These are phyloP conservation scores for Aspergillus affinis DNA, from an alignment of 495 filamentous ascomycete species.

Conservation along the genomic window DNA sequence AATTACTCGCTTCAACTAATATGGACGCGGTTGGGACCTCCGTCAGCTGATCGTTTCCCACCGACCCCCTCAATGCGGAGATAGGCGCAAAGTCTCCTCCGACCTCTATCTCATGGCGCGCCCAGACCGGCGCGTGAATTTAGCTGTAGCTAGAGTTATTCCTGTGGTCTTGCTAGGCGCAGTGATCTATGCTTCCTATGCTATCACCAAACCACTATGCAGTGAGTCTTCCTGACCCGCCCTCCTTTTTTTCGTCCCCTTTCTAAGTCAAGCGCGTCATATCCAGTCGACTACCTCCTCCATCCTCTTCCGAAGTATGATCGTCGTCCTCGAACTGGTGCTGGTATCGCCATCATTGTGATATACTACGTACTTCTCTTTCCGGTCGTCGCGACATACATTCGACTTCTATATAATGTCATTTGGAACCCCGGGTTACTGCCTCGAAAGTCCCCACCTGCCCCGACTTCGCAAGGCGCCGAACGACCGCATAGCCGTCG, in stretches of 20 bases:
- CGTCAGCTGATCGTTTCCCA: slow-evolving; percentile 3
- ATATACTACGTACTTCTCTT: slow-evolving; percentile 70
- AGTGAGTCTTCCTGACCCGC: slow-evolving; percentile 38
- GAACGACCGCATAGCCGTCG: slow-evolving; percentile 17
- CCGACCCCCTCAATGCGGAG: slow-evolving; percentile 18
- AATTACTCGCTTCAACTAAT: slow-evolving; percentile 5
- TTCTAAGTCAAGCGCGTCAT: neutral
- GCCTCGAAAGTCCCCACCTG: slow-evolving; percentile 49
- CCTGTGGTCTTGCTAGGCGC: slow-evolving; percentile 58
- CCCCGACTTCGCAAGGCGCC: slow-evolving; percentile 18
- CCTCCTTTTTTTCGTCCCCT: neutral
- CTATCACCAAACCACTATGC: slow-evolving; percentile 57
- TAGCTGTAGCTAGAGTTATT: slow-evolving; percentile 55
- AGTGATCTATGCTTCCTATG: slow-evolving; percentile 63
- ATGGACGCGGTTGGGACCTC: slow-evolving; percentile 13
- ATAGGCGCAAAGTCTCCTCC: slow-evolving; percentile 10
- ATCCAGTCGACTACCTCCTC: slow-evolving; percentile 64
- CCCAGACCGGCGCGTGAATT: slow-evolving; percentile 48
- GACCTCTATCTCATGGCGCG: slow-evolving; percentile 24
- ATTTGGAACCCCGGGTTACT: slow-evolving; percentile 68
- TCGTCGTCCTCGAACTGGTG: slow-evolving; percentile 43
- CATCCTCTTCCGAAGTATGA: slow-evolving; percentile 44
- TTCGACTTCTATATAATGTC: slow-evolving; percentile 65
- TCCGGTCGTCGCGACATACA: slow-evolving; percentile 63
- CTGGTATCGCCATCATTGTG: slow-evolving; percentile 66